These are phyloP conservation scores for Beta lomatogona DNA, from an alignment of 179 eudicot genomes.

Conservation along the genomic window DNA sequence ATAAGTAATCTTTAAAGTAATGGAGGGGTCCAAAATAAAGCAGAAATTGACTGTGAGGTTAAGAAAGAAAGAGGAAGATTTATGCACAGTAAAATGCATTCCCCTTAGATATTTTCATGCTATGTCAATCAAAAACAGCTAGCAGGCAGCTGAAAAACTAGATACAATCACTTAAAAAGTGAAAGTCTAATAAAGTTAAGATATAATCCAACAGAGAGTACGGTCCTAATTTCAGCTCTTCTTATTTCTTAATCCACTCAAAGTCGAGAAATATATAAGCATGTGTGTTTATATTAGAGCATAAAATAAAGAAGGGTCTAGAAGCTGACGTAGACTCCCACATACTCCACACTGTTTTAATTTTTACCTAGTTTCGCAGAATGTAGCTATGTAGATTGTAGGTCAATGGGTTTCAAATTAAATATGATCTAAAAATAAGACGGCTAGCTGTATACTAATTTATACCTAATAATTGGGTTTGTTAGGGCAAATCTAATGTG, in stretches of 20 bases:
- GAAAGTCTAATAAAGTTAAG: not conserved
- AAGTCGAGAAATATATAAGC: constrained; percentile 19
- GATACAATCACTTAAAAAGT: not conserved
- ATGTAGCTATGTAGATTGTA: no score
- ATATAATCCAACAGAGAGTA: not conserved
- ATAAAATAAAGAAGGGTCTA: not conserved
- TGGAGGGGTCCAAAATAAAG: not conserved
- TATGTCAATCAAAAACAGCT: constrained; percentile 27
- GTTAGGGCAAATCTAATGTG: no score
- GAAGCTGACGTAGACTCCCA: constrained; percentile 24
- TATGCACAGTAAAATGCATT: constrained; percentile 1
- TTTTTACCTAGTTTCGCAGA: no score
- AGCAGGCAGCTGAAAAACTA: not conserved
- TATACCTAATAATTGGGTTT: no score
- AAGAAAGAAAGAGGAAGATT: constrained; percentile 25
- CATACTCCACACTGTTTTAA: constrained; percentile 15
- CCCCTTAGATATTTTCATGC: constrained; percentile 7
- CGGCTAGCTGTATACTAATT: no score
- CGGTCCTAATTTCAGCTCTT: constrained; percentile 12
- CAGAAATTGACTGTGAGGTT: not conserved
- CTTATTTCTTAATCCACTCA: constrained; percentile 14
- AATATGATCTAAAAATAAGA: no score
- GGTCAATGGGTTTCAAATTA: no score
- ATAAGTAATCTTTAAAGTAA: no score
- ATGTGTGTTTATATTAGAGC: constrained; percentile 21